These are phyloP conservation scores for Glycine soja DNA, from an alignment of 306 rosid species.

Conservation along the genomic window DNA sequence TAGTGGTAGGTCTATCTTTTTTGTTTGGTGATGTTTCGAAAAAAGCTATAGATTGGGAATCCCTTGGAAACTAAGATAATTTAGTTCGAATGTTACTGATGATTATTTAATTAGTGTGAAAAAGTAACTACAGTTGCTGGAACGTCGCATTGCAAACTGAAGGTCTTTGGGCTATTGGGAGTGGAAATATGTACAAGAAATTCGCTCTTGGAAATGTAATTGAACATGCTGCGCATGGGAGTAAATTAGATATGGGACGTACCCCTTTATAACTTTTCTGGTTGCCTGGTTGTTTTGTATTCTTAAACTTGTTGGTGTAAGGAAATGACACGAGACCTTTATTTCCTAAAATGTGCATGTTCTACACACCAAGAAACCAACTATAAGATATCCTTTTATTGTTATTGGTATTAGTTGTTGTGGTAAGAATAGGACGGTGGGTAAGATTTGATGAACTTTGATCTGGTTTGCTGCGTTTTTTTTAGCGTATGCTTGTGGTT, in stretches of 20 bases:
- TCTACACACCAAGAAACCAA: neutral
- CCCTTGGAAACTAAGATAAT: neutral
- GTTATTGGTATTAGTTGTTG: neutral
- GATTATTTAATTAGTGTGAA: conserved; percentile 34
- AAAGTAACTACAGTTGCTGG: conserved; percentile 40
- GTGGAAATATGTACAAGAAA: conserved; percentile 32
- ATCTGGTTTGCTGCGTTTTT: neutral
- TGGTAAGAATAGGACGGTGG: conserved; percentile 32
- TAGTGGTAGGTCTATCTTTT: conserved; percentile 34
- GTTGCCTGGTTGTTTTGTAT: conserved; percentile 1
- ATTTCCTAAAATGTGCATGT: neutral
- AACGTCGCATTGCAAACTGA: conserved; percentile 28
- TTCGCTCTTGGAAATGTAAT: conserved; percentile 12
- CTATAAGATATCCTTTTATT: neutral
- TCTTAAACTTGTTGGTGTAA: neutral
- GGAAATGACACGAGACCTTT: neutral
- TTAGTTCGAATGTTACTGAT: neutral
- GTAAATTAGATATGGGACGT: neutral
- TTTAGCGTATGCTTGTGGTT: neutral
- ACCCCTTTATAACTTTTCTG: neutral
- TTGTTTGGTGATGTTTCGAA: conserved; percentile 21
- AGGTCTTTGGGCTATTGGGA: conserved; percentile 19
- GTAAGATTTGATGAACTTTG: conserved; percentile 29
- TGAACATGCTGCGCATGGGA: neutral
- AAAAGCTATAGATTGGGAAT: conserved; percentile 23